These are phyloP conservation scores for Misopates orontium DNA, from an alignment of 257 asterid genomes.

Conservation along the genomic window DNA sequence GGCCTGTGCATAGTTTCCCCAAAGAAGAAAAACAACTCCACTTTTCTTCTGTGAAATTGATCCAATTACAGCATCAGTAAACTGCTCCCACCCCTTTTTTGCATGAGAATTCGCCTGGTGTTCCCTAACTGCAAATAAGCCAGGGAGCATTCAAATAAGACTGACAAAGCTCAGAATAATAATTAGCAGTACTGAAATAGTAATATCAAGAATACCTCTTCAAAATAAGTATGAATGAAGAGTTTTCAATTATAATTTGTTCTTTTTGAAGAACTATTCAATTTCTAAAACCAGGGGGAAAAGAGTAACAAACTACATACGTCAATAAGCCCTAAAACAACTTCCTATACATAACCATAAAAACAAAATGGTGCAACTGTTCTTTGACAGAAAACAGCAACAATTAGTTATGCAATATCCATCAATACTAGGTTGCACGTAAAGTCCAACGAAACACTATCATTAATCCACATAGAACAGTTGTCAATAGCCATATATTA, in stretches of 20 bases:
- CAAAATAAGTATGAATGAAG: neutral
- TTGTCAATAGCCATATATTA: neutral
- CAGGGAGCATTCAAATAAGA: conserved; percentile 14
- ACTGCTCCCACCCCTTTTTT: conserved; percentile 95
- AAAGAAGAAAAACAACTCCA: conserved; percentile 93
- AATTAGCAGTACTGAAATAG: neutral
- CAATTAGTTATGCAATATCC: neutral
- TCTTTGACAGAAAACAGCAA: neutral
- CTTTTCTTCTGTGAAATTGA: conserved; percentile 71
- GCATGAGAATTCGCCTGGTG: conserved; percentile 96
- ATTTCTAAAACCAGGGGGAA: neutral
- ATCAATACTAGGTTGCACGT: neutral
- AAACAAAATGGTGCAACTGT: neutral
- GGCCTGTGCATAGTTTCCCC: conserved; percentile 99
- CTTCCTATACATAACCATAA: neutral
- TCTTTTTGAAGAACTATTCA: neutral
- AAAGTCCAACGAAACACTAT: neutral
- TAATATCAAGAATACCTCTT: neutral
- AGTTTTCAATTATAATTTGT: neutral
- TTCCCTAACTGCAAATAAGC: conserved; percentile 63
- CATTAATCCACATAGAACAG: neutral
- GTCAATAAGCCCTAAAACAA: neutral
- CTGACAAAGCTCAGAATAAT: conserved; percentile 9
- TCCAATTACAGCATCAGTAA: conserved; percentile 88
- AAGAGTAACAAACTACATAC: neutral